Evolutionary conservation across 345 rosid genomes (phyloP).

Genomic region (Eucalyptus polybractea): DNA sequence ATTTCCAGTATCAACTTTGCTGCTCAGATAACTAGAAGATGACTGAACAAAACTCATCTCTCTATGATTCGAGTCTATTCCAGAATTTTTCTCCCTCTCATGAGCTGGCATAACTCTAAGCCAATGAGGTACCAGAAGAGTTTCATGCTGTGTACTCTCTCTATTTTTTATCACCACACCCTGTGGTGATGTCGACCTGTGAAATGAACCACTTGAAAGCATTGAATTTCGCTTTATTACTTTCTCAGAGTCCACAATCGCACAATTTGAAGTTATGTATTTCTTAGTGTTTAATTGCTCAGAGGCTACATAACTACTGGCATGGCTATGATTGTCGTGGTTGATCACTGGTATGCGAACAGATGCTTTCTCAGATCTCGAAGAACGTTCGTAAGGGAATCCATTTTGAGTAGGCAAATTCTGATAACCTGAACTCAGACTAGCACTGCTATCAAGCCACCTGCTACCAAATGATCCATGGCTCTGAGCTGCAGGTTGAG

Average conservation of each 20-base stretch:
- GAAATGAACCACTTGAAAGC: constrained; percentile 19
- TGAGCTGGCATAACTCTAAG: constrained; percentile 26
- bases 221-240: constrained; percentile 25
- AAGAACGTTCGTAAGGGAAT: background rate
- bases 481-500: constrained; percentile 26
- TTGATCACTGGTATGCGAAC: background rate
- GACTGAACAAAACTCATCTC: constrained; percentile 13
- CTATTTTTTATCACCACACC: constrained; percentile 10
- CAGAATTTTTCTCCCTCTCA: constrained; percentile 17
- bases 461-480: constrained; percentile 40
- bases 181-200: constrained; percentile 9
- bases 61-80: constrained; percentile 28
- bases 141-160: constrained; percentile 30
- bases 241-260: constrained; percentile 13
- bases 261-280: constrained; percentile 1
- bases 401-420: constrained; percentile 29
- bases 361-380: background rate
- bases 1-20: constrained; percentile 19
- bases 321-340: constrained; percentile 10
- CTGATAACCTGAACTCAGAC: constrained; percentile 30
- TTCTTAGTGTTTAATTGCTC: constrained; percentile 7
- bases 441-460: constrained; percentile 28
- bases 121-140: constrained; percentile 51
- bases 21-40: constrained; percentile 13
- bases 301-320: constrained; percentile 9